Base-by-base conservation (phyloP, 208 protist species). In the Balamuthia mandrillaris region DNA sequence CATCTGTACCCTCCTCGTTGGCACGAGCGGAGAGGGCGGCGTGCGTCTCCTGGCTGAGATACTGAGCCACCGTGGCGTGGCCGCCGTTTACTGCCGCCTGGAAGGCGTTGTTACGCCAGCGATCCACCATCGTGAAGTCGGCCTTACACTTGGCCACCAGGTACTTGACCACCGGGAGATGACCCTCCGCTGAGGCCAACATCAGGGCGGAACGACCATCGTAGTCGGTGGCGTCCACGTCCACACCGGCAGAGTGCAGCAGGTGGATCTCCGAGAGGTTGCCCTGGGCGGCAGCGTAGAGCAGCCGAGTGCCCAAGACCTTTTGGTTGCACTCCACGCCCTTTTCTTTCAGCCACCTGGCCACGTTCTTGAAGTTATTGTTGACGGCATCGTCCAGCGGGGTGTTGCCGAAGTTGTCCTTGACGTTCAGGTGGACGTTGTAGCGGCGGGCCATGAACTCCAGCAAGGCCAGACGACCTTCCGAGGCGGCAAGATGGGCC, bases 161-260 rank as follows among this genome's bases (percentile, higher is more conserved):
- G 24, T 79, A 72, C 45, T 89, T 66, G 14, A 91, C 58, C 42
- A 88, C 49, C 1, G 70, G 45, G 6, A 85, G 21, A 24, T 89
- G 65, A 33, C 89, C 89, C 37, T 88, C 75, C 1, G 37, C 45
- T 33, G 84, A 41, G 16, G 90, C 90, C 14, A 92, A 27, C 51
- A 90, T 85, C 24, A 92, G 60, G 21, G 90, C 74, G 0, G 79
- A 82, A 16, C 86, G 61, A 31, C 68, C 45, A 84, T 92, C 90
- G 77, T 91, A 90, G 42, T 92, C 90, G 24, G 39, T 9, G 14
- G n/a, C 12, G 10, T 51, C 24, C 27, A 35, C 52, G 29, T 84
- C 52, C 27, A 56, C 31, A 31, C 77, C 77, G 27, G 35, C 35
- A 31, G 12, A 58, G 51, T 42, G 51, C 29, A 68, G 47, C 41